Evolutionary conservation across 805 yeast species (phyloP).

Genomic region (Wickerhamiella brachini): DNA sequence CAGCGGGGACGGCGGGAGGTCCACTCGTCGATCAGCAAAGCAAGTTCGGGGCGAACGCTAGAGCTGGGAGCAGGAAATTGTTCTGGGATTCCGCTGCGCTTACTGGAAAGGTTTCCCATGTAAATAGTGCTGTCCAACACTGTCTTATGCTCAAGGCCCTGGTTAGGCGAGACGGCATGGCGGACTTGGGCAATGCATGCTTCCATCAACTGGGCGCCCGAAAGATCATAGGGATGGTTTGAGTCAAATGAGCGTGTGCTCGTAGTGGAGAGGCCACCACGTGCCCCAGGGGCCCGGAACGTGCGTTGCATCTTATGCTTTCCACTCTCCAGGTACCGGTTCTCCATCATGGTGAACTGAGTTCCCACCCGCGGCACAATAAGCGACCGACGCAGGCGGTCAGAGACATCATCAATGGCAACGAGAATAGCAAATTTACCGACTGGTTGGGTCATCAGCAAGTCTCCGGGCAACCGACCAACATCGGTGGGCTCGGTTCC

Average conservation of each 20-base stretch:
- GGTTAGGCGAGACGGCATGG: not conserved
- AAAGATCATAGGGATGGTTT: not conserved
- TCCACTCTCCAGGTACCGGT: not conserved
- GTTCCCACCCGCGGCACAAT: not conserved
- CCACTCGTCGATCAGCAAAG: constrained; percentile 9
- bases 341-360: not conserved
- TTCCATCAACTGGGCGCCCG: not conserved
- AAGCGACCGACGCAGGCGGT: not conserved
- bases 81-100: constrained; percentile 2
- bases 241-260: not conserved
- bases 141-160: not conserved
- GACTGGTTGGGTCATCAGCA: too few relatives aligned
- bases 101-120: not conserved
- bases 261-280: not conserved
- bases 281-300: not conserved
- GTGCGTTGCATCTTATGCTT: not conserved
- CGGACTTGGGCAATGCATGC: not conserved
- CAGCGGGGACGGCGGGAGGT: constrained; percentile 5
- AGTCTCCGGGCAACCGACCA: too few relatives aligned
- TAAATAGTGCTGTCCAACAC: not conserved
- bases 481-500: too few relatives aligned
- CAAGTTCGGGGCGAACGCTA: not conserved
- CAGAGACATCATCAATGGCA: not conserved
- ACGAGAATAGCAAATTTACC: not conserved
- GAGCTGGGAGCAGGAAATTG: not conserved